Conservation (phyloP, 768 basidiomycete species). For the Tulasnella sp. region DNA sequence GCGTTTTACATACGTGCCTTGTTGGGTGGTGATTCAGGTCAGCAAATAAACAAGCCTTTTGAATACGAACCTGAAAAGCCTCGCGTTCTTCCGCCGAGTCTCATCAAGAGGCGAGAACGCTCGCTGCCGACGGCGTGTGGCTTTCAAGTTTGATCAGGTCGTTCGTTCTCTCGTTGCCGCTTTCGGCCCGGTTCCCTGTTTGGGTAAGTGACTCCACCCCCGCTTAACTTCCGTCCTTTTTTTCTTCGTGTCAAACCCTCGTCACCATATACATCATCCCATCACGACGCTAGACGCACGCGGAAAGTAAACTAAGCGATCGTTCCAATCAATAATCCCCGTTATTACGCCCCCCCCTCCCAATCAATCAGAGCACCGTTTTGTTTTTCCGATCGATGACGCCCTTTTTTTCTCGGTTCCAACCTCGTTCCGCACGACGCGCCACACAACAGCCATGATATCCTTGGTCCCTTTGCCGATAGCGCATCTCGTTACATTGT, state of each 20-base stretch:
- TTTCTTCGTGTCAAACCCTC: neutral
- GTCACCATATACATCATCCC: neutral
- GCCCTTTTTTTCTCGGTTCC: neutral
- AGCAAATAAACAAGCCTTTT: neutral
- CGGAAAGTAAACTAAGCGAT: neutral
- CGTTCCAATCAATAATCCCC: neutral
- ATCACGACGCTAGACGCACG: neutral
- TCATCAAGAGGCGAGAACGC: neutral
- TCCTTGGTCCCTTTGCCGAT: neutral
- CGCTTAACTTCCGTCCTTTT: neutral
- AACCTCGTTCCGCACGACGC: neutral
- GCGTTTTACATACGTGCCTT: too few relatives aligned
- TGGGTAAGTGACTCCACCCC: neutral
- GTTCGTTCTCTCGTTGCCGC: neutral
- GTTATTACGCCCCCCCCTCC: neutral
- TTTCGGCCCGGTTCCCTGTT: neutral
- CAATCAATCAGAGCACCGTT: neutral
- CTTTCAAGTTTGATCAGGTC: too few relatives aligned
- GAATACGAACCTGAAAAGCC: neutral
- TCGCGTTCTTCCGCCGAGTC: neutral
- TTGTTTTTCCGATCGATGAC: neutral
- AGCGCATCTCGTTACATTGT: neutral
- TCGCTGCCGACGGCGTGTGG: neutral
- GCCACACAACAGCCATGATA: neutral
- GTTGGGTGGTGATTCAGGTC: neutral